phyloP scores from a whole-genome alignment of 73 alveolate genomes.

The Symbiodinium natans region DNA sequence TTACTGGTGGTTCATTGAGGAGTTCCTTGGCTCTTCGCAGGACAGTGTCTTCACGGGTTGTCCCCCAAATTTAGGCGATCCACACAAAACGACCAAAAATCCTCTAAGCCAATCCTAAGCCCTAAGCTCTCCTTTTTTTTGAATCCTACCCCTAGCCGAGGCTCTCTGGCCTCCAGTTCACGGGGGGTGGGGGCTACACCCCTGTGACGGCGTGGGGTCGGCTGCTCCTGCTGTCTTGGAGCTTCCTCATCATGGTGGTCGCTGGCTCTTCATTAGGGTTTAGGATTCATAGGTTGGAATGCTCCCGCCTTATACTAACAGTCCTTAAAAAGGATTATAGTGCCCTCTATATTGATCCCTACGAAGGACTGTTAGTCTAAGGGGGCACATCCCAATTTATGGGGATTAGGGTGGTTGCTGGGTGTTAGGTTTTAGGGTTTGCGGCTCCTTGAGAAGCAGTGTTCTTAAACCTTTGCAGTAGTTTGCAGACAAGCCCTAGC shows the following conservation, averaged over 20 bases:
- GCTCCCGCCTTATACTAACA: no score
- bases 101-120: background rate
- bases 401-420: background rate
- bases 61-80: no score
- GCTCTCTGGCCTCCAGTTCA: background rate
- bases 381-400: no score
- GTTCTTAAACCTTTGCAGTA: background rate
- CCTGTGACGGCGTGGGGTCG: background rate
- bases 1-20: no score
- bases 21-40: no score
- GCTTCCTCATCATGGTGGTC: background rate
- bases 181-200: background rate
- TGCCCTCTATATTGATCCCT: no score
- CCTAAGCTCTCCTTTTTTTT: background rate
- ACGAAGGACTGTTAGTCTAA: no score
- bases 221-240: background rate
- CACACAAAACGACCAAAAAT: no score
- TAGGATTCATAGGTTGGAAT: background rate
- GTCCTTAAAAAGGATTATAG: no score
- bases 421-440: background rate
- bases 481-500: background rate
- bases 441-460: background rate
- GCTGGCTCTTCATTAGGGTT: background rate
- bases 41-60: no score
- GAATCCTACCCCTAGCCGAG: background rate